These are phyloP conservation scores for Cerrena zonata DNA, from an alignment of 1,284 basidiomycete genomes.

Conservation along the genomic window DNA sequence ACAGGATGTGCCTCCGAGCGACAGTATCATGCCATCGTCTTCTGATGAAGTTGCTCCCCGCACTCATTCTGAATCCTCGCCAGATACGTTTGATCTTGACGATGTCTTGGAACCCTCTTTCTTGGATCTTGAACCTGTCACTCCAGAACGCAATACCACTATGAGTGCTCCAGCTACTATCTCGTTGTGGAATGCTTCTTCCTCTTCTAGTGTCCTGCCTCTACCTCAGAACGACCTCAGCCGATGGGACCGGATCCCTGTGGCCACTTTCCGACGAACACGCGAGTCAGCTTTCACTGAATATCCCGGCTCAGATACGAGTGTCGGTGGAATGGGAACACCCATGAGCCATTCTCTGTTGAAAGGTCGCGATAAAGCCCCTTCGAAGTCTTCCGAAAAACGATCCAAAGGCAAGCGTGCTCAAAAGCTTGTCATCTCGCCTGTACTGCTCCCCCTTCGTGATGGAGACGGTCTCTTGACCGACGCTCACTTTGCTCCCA, in stretches of 20 bases:
- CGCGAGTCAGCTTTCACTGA: constrained; percentile 37
- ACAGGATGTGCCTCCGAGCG: constrained; percentile 5
- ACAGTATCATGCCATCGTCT: constrained; percentile 18
- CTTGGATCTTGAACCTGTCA: constrained; percentile 44
- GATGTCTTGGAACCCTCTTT: constrained; percentile 75
- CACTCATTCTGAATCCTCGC: constrained; percentile 30
- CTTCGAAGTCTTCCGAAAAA: not conserved
- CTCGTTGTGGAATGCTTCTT: constrained; percentile 13
- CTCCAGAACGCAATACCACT: constrained; percentile 8
- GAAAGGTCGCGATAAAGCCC: constrained; percentile 22
- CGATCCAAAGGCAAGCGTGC: constrained; percentile 13
- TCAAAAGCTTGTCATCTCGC: constrained; percentile 40
- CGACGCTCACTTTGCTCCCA: constrained; percentile 14
- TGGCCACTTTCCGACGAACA: constrained; percentile 66
- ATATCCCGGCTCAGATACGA: not conserved
- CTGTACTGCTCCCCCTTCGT: constrained; percentile 48
- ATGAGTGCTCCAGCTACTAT: constrained; percentile 16
- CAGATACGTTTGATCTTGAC: constrained; percentile 62
- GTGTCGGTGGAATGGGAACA: not conserved
- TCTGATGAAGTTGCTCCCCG: constrained; percentile 30
- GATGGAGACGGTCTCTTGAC: constrained; percentile 45
- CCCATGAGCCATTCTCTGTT: constrained; percentile 4
- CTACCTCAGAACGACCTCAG: constrained; percentile 36
- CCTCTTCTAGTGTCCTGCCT: constrained; percentile 12
- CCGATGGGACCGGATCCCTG: constrained; percentile 71